A percentile compares a stretch with the other conserved stretches of the same genome.
Evolutionary conservation across 2,329 filamentous ascomycete species (phyloP).

Genomic region (Neofusicoccum parvum): DNA sequence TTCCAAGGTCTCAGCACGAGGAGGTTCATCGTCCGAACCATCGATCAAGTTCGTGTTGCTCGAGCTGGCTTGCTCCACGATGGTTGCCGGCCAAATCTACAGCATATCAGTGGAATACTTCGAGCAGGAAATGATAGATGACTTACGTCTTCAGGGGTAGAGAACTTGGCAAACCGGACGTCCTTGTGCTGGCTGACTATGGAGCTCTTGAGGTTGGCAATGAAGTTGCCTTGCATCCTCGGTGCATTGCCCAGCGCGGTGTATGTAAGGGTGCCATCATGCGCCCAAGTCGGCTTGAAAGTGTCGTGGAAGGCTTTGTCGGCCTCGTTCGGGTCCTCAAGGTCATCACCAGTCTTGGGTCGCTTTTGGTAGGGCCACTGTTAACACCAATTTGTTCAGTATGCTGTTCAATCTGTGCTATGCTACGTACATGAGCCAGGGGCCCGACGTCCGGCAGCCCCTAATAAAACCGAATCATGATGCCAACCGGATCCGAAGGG

Average conservation of each 20-base stretch:
- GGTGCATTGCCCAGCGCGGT: constrained; percentile 48
- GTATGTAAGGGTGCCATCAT: constrained; percentile 72
- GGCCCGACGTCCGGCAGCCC: constrained; percentile 25
- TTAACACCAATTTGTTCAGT: constrained; percentile 39
- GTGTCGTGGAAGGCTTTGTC: constrained; percentile 72
- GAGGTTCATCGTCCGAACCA: constrained; percentile 8
- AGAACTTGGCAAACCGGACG: constrained; percentile 65
- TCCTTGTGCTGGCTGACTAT: constrained; percentile 67
- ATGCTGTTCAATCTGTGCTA: constrained; percentile 46
- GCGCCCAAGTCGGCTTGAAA: constrained; percentile 78
- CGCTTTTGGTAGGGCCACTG: constrained; percentile 89
- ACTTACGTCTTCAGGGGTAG: constrained; percentile 48
- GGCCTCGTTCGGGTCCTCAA: constrained; percentile 63
- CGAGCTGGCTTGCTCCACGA: background rate
- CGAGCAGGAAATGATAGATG: background rate
- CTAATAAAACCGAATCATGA: constrained; percentile 8
- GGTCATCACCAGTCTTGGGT: constrained; percentile 66
- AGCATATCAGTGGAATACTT: constrained; percentile 13
- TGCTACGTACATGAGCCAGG: constrained; percentile 45
- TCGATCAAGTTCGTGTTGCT: constrained; percentile 12
- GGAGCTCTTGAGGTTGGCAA: constrained; percentile 57
- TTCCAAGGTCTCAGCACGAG: constrained; percentile 14
- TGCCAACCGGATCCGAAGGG: constrained; percentile 18
- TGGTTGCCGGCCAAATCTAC: constrained; percentile 18
- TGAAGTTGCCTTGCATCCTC: constrained; percentile 50